Evolutionary conservation across 2,329 filamentous ascomycete species (phyloP).

Genomic region (Coniochaeta sp.): DNA sequence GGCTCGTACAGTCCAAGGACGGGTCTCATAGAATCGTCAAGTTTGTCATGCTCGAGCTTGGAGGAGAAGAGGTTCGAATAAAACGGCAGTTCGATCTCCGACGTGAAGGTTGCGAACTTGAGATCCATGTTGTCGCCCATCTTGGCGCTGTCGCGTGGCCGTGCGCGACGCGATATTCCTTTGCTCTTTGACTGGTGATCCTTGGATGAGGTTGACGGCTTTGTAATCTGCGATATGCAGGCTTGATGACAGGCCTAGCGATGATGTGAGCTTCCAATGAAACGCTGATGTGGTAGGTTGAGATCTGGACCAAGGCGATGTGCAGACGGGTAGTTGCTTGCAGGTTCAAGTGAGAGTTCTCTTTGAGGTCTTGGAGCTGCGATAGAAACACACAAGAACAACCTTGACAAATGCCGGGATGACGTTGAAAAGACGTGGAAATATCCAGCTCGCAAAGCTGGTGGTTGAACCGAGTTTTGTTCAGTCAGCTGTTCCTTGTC

Average conservation of each 20-base stretch:
- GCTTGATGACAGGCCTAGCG: neutral
- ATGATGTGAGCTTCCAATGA: neutral
- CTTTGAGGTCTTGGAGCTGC: neutral
- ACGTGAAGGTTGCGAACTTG: conserved; percentile 81
- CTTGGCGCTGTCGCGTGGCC: neutral
- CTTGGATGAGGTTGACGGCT: neutral
- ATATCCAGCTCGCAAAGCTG: too few species aligned
- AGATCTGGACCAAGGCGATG: too few species aligned
- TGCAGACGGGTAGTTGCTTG: neutral
- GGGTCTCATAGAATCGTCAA: conserved; percentile 84
- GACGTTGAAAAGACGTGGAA: too few species aligned
- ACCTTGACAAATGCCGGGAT: too few species aligned
- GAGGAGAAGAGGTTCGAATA: conserved; percentile 86
- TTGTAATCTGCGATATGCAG: neutral
- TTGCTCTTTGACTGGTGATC: neutral
- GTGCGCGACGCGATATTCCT: neutral
- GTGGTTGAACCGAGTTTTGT: too few species aligned
- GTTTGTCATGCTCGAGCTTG: conserved; percentile 95
- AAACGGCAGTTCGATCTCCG: conserved; percentile 92
- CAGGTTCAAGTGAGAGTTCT: neutral
- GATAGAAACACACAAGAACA: neutral
- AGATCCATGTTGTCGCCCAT: conserved; percentile 26
- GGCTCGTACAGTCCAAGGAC: conserved; percentile 87
- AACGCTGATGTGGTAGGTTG: too few species aligned
- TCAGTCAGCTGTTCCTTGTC: conserved; percentile 11